These are phyloP conservation scores for Uncinocarpus reesii DNA, from an alignment of 2,329 filamentous ascomycete genomes.

Conservation along the genomic window DNA sequence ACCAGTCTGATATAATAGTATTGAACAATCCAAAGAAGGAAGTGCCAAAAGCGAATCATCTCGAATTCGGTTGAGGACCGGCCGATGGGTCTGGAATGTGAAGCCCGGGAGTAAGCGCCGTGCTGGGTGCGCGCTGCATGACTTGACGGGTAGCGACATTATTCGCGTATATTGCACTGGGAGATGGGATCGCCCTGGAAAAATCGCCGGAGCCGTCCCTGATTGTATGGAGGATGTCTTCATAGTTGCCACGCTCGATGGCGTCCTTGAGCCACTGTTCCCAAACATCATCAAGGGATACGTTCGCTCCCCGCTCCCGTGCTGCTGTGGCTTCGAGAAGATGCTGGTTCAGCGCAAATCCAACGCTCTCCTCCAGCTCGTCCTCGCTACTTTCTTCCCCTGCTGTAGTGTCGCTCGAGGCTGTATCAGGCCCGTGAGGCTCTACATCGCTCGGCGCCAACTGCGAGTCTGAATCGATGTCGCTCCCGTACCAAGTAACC, in stretches of 20 bases:
- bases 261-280: constrained; percentile 51
- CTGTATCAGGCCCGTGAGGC: constrained; percentile 13
- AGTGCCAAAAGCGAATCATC: not conserved
- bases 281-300: constrained; percentile 40
- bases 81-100: constrained; percentile 2
- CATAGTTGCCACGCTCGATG: constrained; percentile 40
- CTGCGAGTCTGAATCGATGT: not conserved
- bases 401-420: not conserved
- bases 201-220: constrained; percentile 26
- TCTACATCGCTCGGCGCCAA: constrained; percentile 16
- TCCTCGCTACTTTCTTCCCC: constrained; percentile 37
- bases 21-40: no score
- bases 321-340: constrained; percentile 45
- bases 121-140: not conserved
- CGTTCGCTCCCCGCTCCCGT: constrained; percentile 40
- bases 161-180: not conserved
- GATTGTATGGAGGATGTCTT: constrained; percentile 34
- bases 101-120: not conserved
- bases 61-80: not conserved
- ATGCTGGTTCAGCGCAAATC: constrained; percentile 43
- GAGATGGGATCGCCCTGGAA: not conserved
- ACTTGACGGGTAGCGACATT: not conserved
- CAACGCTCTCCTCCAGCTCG: constrained; percentile 42
- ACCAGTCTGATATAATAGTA: no score
- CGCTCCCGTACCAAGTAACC: constrained; percentile 21